Conservation (phyloP, 495 filamentous ascomycete genomes). For the Aspergillus hancockii region DNA sequence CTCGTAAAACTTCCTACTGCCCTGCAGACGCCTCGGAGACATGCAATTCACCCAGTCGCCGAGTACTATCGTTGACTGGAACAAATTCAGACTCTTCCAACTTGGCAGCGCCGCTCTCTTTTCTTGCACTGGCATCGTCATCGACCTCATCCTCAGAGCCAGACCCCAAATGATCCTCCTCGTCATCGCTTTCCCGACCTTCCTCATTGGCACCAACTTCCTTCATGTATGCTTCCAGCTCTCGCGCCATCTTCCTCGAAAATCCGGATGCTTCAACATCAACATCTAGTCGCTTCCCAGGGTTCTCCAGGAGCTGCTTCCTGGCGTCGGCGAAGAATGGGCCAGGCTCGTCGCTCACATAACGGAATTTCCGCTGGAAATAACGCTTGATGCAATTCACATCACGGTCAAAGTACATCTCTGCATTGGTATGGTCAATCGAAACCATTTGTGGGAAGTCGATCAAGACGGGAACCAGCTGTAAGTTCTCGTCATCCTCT, state of each 20-base stretch:
- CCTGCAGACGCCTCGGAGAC: slow-evolving; percentile 31
- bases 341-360: slow-evolving; percentile 75
- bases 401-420: slow-evolving; percentile 94
- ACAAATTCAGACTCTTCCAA: slow-evolving; percentile 18
- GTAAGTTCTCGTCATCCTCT: slow-evolving; percentile 39
- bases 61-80: slow-evolving; percentile 35
- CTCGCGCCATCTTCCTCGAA: slow-evolving; percentile 92
- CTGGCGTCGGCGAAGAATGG: slow-evolving; percentile 83
- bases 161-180: slow-evolving; percentile 41
- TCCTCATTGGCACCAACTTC: slow-evolving; percentile 63
- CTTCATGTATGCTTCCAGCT: slow-evolving; percentile 86
- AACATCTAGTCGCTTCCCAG: slow-evolving; percentile 73
- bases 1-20: neutral
- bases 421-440: slow-evolving; percentile 88
- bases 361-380: slow-evolving; percentile 86
- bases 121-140: slow-evolving; percentile 18
- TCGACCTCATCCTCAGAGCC: slow-evolving; percentile 27
- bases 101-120: slow-evolving; percentile 17
- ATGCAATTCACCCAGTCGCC: slow-evolving; percentile 34
- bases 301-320: slow-evolving; percentile 66
- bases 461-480: slow-evolving; percentile 72
- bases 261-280: slow-evolving; percentile 92
- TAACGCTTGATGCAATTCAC: slow-evolving; percentile 92
- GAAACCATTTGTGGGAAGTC: slow-evolving; percentile 99
- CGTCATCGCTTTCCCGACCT: slow-evolving; percentile 41